phyloP scores from a whole-genome alignment of 139 green algal species.

The Chlorella vulgaris region DNA sequence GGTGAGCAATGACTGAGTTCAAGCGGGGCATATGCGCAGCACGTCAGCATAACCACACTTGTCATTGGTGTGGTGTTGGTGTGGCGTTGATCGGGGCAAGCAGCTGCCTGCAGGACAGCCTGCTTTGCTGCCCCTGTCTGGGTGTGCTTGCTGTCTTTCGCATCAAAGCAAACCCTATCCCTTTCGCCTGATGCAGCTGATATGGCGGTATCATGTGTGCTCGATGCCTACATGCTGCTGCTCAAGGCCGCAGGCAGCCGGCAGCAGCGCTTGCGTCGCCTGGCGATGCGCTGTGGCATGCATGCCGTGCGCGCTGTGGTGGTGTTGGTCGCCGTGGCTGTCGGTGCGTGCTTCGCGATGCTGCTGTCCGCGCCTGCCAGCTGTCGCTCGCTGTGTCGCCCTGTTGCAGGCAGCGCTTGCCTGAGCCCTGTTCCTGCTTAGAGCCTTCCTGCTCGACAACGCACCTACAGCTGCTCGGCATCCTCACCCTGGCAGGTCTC shows the following conservation, averaged over 20 bases:
- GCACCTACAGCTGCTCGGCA: no score
- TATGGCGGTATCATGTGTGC: not conserved
- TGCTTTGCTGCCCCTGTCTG: no score
- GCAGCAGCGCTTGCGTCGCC: constrained; percentile 2
- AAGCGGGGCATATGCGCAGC: not conserved
- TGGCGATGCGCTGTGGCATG: constrained; percentile 26
- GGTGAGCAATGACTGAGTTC: not conserved
- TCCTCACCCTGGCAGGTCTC: no score
- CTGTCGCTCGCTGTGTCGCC: no score
- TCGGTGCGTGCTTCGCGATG: constrained; percentile 4
- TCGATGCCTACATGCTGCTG: not conserved
- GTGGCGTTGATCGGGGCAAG: no score
- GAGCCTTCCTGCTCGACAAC: no score
- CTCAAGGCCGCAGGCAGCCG: not conserved
- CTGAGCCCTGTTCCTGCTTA: no score
- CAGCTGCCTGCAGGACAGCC: no score
- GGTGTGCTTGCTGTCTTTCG: not conserved
- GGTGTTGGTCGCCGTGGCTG: constrained; percentile 3
- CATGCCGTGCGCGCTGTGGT: constrained; percentile 18
- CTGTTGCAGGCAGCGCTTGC: no score
- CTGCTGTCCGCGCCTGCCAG: not conserved
- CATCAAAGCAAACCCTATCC: no score
- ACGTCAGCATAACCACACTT: not conserved
- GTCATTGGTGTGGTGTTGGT: no score
- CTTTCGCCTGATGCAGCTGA: constrained; percentile 5